Evolutionary conservation across 495 filamentous ascomycete species (phyloP), one percentile per base, ranked within the genome.

Genomic region (Penicillium robsamsonii): DNA sequence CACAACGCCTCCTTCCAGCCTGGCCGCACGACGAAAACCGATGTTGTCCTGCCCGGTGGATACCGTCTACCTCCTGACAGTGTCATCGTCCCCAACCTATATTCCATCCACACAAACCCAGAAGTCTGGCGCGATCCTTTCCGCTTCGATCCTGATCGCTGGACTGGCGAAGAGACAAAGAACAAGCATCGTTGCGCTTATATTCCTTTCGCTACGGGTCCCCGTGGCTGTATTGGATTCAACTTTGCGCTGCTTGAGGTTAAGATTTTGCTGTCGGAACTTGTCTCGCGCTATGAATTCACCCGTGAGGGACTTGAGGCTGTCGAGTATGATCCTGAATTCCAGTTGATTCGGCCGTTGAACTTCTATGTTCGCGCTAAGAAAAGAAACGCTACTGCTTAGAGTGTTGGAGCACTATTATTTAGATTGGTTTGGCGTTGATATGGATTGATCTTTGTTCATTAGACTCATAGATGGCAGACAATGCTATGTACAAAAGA

Each of bases 1-100:
- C 81, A 85, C 69, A 83, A 79, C 58, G 70, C 83, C 8, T 77
- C 72, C 4, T 85, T 79, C 66, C 81, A 85, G 58, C 75, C 83
- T 0, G 80, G 69, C 7, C 74, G 83, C 9, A 84, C 73, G 9
- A 68, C 78, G 13, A 79, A 78, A 44, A 64, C 57, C 0, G 81
- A 84, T 29, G 62, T 78, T 2, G 64, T 84, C 27, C 54, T 86
- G 2, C 83, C 83, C 0, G 81, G 82, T 2, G 81, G 81, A 0
- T 86, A 83, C 63, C 62, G 64, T 2, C 49, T 84, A 0, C 78
- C 79, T 9, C 62, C 64, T 24, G 71, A 74, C 42, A 59, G 70
- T 2, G 65, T 80, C 13, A 67, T 84, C 22, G 73, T 84, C 50
- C 62, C 75, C 0, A 72, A 71, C 0, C 53, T 84, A 18, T 74